Evolutionary conservation across 768 basidiomycete species (phyloP).

Genomic region (Pleurotus platypus): DNA sequence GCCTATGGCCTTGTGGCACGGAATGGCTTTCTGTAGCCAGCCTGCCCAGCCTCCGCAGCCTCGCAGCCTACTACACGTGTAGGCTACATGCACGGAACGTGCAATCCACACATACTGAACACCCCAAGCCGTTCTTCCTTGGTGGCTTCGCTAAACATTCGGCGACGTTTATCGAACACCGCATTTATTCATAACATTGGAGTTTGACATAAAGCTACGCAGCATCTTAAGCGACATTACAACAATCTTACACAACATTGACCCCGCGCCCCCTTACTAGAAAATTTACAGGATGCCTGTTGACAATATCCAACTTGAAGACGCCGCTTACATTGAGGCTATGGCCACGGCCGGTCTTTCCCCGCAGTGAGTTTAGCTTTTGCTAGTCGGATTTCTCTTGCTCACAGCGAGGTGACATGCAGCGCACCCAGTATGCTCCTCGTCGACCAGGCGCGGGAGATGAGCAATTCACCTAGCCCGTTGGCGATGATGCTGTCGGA

Average conservation of each 20-base stretch:
- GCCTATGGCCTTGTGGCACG: no score
- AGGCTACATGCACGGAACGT: no score
- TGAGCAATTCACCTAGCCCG: slow-evolving; percentile 40
- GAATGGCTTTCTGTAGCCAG: no score
- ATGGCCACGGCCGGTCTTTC: background rate
- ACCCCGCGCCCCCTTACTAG: background rate
- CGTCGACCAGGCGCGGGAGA: slow-evolving; percentile 38
- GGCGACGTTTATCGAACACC: no score
- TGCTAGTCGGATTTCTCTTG: background rate
- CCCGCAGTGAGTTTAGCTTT: background rate
- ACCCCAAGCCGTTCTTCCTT: no score
- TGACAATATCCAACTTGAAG: background rate
- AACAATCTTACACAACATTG: background rate
- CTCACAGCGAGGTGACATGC: background rate
- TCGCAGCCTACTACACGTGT: no score
- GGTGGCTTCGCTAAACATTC: no score
- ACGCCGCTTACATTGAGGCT: background rate
- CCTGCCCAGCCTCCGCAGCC: no score
- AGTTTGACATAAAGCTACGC: background rate
- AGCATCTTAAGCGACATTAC: no score
- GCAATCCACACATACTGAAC: no score
- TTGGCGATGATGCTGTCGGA: slow-evolving; percentile 41
- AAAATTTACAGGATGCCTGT: background rate
- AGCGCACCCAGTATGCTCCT: slow-evolving; percentile 23
- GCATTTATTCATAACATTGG: no score